Conservation (phyloP, 768 basidiomycete species). For the Leccinum olivaceopallidum region DNA sequence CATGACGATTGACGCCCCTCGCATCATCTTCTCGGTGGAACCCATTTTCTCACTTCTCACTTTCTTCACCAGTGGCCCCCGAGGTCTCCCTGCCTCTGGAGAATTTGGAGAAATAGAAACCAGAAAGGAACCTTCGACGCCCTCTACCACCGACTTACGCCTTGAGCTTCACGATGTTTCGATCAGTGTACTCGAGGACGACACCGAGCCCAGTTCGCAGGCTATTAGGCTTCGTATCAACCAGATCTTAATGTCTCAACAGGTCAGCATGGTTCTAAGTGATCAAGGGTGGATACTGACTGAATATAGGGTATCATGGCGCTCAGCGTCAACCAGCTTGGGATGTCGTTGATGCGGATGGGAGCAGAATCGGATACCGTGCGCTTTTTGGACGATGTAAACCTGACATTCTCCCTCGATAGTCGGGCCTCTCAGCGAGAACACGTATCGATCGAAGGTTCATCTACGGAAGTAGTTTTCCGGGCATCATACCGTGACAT, state of each 20-base stretch:
- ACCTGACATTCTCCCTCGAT: slow-evolving; percentile 85
- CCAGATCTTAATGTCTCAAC: slow-evolving; percentile 86
- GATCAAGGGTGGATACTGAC: slow-evolving; percentile 11
- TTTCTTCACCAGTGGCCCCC: slow-evolving; percentile 71
- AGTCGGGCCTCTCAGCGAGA: slow-evolving; percentile 69
- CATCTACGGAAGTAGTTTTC: slow-evolving; percentile 81
- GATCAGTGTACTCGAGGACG: slow-evolving; percentile 84
- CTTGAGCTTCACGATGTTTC: slow-evolving; percentile 90
- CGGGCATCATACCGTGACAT: slow-evolving; percentile 96
- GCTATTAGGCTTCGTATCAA: slow-evolving; percentile 85
- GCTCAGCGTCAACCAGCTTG: slow-evolving; percentile 74
- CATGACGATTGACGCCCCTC: slow-evolving; percentile 88
- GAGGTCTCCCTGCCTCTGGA: slow-evolving; percentile 17
- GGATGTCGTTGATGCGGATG: slow-evolving; percentile 95
- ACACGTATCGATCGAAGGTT: slow-evolving; percentile 82
- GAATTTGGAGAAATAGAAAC: slow-evolving; percentile 14
- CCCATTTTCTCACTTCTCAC: slow-evolving; percentile 87
- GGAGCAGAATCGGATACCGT: slow-evolving; percentile 79
- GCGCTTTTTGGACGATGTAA: slow-evolving; percentile 90
- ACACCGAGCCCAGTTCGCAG: slow-evolving; percentile 73
- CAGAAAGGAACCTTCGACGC: slow-evolving; percentile 13
- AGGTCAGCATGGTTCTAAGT: slow-evolving; percentile 51
- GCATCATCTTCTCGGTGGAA: slow-evolving; percentile 89
- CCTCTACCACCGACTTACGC: slow-evolving; percentile 55
- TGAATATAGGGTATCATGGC: slow-evolving; percentile 73